Evolutionary conservation across 768 basidiomycete genomes (phyloP).

Genomic region (Podaxis rugospora): DNA sequence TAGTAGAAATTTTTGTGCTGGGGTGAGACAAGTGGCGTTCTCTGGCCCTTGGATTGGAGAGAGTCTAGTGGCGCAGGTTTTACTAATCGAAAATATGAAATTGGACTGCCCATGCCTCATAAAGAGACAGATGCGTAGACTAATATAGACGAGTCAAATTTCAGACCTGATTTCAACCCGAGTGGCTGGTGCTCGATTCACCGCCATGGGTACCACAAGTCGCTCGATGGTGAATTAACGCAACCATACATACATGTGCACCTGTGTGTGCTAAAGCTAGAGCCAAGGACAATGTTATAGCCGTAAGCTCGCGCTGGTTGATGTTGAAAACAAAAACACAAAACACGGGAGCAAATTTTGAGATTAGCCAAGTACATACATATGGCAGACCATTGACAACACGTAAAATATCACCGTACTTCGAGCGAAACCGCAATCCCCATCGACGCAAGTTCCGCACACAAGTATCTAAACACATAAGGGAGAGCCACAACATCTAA

Average conservation of each 20-base stretch:
- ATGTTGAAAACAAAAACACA: neutral
- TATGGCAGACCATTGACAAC: neutral
- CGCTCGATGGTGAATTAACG: neutral
- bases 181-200: neutral
- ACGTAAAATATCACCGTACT: constrained; percentile 41
- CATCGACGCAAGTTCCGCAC: constrained; percentile 98
- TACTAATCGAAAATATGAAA: no score
- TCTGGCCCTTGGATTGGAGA: no score
- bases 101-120: no score
- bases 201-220: neutral
- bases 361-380: neutral
- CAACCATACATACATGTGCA: neutral
- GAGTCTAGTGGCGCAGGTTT: no score
- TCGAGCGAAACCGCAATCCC: constrained; percentile 89
- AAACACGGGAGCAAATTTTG: neutral
- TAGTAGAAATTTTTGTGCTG: no score
- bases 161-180: neutral
- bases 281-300: no score
- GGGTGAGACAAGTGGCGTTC: no score
- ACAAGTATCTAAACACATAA: constrained; percentile 91
- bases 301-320: neutral
- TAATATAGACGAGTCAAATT: neutral
- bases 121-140: no score
- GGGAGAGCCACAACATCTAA: constrained; percentile 96
- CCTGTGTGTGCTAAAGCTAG: no score